Evolutionary conservation across 2,329 filamentous ascomycete species (phyloP).

Genomic region (Nothophoma quercina): DNA sequence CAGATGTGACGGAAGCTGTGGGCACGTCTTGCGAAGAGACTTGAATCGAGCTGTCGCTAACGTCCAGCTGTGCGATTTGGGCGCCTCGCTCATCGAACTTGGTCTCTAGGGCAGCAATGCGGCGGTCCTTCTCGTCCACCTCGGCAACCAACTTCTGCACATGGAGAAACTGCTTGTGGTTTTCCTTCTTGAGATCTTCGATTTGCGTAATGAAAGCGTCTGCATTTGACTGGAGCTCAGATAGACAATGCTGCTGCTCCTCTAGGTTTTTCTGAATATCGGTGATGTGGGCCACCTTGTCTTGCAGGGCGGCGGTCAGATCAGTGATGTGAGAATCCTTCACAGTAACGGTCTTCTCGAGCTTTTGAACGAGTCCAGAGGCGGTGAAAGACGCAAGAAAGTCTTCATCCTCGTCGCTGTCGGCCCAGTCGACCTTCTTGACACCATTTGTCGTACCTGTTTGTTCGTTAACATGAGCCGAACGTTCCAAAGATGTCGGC

Average conservation of each 20-base stretch:
- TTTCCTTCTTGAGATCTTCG: constrained; percentile 12
- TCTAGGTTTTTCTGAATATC: constrained; percentile 18
- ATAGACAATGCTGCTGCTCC: constrained; percentile 11
- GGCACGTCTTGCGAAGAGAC: background rate
- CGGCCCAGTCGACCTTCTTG: constrained; percentile 26
- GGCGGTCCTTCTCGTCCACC: constrained; percentile 25
- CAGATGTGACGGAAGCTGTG: too few relatives aligned
- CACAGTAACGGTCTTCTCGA: constrained; percentile 15
- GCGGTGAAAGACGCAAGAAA: constrained; percentile 16
- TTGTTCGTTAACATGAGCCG: background rate
- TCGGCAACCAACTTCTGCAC: constrained; percentile 25
- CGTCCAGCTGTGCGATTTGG: constrained; percentile 18
- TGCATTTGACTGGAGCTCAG: constrained; percentile 3
- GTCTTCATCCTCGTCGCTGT: constrained; percentile 30
- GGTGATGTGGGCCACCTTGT: constrained; percentile 19
- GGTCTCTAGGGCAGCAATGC: constrained; percentile 19
- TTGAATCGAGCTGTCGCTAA: background rate
- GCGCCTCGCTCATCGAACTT: constrained; percentile 19
- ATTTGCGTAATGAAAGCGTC: constrained; percentile 6
- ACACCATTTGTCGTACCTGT: constrained; percentile 6
- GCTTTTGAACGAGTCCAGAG: constrained; percentile 9
- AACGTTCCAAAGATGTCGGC: too few relatives aligned
- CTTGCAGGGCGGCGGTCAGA: background rate
- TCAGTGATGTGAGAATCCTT: constrained; percentile 18
- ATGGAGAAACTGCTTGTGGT: constrained; percentile 13